Evolutionary conservation across 768 basidiomycete species (phyloP).

Genomic region (Cystofilobasidium capitatum): DNA sequence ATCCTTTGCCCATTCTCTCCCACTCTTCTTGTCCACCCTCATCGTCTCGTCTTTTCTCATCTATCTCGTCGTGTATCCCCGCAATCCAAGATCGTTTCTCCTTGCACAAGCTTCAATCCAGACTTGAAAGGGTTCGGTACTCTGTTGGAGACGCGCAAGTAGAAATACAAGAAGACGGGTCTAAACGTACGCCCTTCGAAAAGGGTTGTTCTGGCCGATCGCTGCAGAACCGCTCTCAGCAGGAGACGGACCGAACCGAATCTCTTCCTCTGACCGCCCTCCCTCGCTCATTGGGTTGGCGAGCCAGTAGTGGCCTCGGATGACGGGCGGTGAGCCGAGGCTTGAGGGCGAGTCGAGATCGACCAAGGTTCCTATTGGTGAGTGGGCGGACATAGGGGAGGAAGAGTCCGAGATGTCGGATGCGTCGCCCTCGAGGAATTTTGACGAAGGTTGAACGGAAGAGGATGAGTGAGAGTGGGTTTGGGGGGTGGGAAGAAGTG

Average conservation of each 20-base stretch:
- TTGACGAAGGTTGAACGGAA: neutral
- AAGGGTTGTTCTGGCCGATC: neutral
- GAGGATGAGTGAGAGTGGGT: neutral
- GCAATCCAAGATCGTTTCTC: no score
- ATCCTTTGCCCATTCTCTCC: no score
- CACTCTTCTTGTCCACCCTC: no score
- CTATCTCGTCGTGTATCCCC: neutral
- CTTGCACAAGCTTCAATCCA: neutral
- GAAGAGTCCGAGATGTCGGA: neutral
- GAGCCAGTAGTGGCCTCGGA: slow-evolving; percentile 9
- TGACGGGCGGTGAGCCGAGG: neutral
- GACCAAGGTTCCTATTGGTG: no score
- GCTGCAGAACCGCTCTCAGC: neutral
- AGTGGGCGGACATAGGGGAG: no score
- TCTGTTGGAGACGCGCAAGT: neutral
- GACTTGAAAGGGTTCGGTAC: neutral
- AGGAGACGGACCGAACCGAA: neutral
- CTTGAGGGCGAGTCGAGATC: neutral
- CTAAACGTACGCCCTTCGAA: neutral
- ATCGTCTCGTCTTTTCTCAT: neutral
- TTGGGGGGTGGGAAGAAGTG: neutral
- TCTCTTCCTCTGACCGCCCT: neutral
- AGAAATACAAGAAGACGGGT: neutral
- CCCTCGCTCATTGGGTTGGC: neutral
- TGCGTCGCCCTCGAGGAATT: neutral